phyloP scores from a whole-genome alignment of 768 basidiomycete genomes.

The Kwoniella dejecticola region DNA sequence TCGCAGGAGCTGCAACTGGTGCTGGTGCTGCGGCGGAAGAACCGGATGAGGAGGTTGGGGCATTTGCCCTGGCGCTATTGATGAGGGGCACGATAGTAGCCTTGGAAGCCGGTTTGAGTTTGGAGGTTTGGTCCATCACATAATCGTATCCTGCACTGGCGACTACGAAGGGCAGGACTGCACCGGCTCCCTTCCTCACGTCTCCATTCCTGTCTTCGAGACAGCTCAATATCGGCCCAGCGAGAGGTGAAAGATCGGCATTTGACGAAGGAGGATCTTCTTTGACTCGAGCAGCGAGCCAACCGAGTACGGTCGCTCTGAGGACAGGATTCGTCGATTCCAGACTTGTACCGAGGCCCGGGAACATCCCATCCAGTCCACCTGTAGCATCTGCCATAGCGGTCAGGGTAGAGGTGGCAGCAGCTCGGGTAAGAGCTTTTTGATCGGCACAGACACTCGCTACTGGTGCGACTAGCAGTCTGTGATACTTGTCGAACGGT shows the following conservation, averaged over 20 bases:
- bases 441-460: slow-evolving; percentile 87
- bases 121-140: slow-evolving; percentile 80
- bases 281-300: slow-evolving; percentile 46
- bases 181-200: slow-evolving; percentile 87
- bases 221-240: slow-evolving; percentile 66
- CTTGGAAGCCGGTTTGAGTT: slow-evolving; percentile 88
- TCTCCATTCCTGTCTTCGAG: slow-evolving; percentile 90
- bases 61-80: slow-evolving; percentile 66
- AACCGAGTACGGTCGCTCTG: slow-evolving; percentile 61
- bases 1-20: slow-evolving; percentile 45
- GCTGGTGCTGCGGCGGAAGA: slow-evolving; percentile 56
- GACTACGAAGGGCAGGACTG: slow-evolving; percentile 75
- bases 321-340: slow-evolving; percentile 84
- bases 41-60: slow-evolving; percentile 52
- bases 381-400: slow-evolving; percentile 83
- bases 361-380: slow-evolving; percentile 76
- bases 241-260: slow-evolving; percentile 70
- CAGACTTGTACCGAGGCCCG: slow-evolving; percentile 74
- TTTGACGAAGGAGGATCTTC: slow-evolving; percentile 61
- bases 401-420: slow-evolving; percentile 74
- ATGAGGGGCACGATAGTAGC: slow-evolving; percentile 81
- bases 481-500: slow-evolving; percentile 85
- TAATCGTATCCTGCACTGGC: slow-evolving; percentile 75
- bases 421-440: slow-evolving; percentile 79
- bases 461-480: slow-evolving; percentile 73